These are phyloP conservation scores for Saussurea involucrata DNA, from an alignment of 129 eudicot genomes.

Conservation along the genomic window DNA sequence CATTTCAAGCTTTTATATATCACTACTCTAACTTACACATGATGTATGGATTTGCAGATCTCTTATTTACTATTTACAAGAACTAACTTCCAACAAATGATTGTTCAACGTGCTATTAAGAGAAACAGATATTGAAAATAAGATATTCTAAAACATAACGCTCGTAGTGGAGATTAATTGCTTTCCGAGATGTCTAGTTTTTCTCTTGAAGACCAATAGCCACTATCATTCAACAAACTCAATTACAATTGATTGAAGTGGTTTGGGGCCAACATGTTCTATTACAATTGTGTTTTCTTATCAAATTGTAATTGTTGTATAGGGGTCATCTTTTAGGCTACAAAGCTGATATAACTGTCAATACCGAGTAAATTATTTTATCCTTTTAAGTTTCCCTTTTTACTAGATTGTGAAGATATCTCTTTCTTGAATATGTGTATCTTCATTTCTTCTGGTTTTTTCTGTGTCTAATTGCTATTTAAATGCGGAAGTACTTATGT, in stretches of 20 bases:
- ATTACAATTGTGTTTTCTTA: not conserved
- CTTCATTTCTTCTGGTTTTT: not conserved
- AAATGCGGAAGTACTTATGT: not conserved
- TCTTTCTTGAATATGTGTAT: not conserved
- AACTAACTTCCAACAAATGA: not conserved
- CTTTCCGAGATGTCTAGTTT: constrained; percentile 14
- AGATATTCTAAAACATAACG: not conserved
- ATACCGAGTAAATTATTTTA: not conserved
- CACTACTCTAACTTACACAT: not conserved
- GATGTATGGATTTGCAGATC: not conserved
- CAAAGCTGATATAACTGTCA: constrained; percentile 6
- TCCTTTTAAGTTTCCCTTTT: not conserved
- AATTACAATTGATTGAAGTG: constrained; percentile 8
- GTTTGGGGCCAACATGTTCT: constrained; percentile 11
- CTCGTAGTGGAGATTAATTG: constrained; percentile 13
- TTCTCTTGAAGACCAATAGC: not conserved
- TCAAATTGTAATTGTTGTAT: not conserved
- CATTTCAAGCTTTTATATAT: not conserved
- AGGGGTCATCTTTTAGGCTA: not conserved
- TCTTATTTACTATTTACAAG: constrained; percentile 5
- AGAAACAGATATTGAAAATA: constrained; percentile 2
- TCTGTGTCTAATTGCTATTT: not conserved
- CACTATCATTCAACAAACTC: not conserved
- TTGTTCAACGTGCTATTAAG: not conserved
- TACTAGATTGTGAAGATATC: not conserved